phyloP scores from a whole-genome alignment of 164 flowering plant species.

The Magnolia sinica region DNA sequence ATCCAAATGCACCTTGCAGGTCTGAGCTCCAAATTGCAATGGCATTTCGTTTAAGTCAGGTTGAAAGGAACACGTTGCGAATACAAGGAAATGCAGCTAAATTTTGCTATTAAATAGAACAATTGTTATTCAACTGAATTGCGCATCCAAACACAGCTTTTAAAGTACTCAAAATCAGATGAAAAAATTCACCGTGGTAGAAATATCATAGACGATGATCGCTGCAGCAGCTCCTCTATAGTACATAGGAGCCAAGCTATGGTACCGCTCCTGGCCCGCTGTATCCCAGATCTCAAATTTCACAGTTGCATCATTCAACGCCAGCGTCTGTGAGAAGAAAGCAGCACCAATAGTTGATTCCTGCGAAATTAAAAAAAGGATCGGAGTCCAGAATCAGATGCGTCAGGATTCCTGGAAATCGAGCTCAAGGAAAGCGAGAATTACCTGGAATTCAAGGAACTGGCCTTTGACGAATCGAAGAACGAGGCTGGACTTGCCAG shows the following conservation, averaged over 20 bases:
- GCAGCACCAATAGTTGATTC: conserved; percentile 77
- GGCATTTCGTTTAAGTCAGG: too few relatives aligned
- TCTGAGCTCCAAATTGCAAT: too few relatives aligned
- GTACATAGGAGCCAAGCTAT: conserved; percentile 75
- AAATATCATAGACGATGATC: conserved; percentile 59
- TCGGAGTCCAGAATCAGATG: not conserved
- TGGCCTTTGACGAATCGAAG: conserved; percentile 69
- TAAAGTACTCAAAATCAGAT: not conserved
- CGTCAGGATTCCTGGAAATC: not conserved
- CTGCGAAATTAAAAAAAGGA: conserved; percentile 19
- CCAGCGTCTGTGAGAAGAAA: conserved; percentile 57
- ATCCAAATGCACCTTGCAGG: too few relatives aligned
- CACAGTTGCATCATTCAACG: conserved; percentile 49
- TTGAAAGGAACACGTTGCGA: too few relatives aligned
- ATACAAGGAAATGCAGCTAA: too few relatives aligned
- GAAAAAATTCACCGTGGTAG: conserved; percentile 31
- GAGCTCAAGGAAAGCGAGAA: not conserved
- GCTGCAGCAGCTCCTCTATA: conserved; percentile 74
- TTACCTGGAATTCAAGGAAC: conserved; percentile 62
- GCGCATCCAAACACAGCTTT: not conserved
- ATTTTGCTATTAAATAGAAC: too few relatives aligned
- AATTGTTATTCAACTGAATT: not conserved
- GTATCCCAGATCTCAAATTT: conserved; percentile 82
- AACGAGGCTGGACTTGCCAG: conserved; percentile 68
- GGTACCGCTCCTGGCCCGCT: conserved; percentile 71